Evolutionary conservation across 225 moss, liverwort and hornwort genomes (phyloP), one percentile per base, ranked within the genome.

Genomic region (Takakia lepidozioides): DNA sequence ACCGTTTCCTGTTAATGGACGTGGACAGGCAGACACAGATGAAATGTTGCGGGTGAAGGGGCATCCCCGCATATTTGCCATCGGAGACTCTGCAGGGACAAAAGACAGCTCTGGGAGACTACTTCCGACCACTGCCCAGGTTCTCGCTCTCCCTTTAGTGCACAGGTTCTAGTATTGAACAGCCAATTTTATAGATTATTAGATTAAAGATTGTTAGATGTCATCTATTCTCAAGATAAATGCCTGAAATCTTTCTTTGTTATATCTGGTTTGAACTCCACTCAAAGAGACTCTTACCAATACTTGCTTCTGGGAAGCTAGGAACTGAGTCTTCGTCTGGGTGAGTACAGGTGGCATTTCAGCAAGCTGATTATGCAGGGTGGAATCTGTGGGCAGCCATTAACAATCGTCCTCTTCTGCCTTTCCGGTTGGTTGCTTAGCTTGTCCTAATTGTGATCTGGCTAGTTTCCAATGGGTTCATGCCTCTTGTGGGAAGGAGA

Each of bases 381-480:
- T 91, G 90, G 87, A 98, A 98, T 66, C 47, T 98, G 66, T 98
- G 98, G 98, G 98, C 91, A 19, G 87, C 98, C 48, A 91, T 98
- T 55, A 91, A 91, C 57, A 69, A 81, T 49, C 82, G 91, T 21
- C 98, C 91, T 47, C 87, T 91, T 59, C 55, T 91, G 17, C 91
- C 98, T 29, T 98, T 98, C 69, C 80, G 88, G 92, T 93, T 49
- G 49, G 63, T 56, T 49, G n/a, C 23, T 53, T 19, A 10, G n/a
- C n/a, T n/a, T n/a, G n/a, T n/a, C n/a, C n/a, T n/a, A n/a, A n/a
- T n/a, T n/a, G n/a, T n/a, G n/a, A 37, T 41, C 6, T 41, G 40
- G 13, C 25, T n/a, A 21, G 29, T 32, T 48, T n/a, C 4, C 6
- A 10, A 19, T 19, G 2, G 10, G 0, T 20, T 20, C n/a, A n/a